Evolutionary conservation across 1,284 basidiomycete species (phyloP), one percentile per base, ranked within the genome.

Genomic region (Lentinula novae-zelandiae): DNA sequence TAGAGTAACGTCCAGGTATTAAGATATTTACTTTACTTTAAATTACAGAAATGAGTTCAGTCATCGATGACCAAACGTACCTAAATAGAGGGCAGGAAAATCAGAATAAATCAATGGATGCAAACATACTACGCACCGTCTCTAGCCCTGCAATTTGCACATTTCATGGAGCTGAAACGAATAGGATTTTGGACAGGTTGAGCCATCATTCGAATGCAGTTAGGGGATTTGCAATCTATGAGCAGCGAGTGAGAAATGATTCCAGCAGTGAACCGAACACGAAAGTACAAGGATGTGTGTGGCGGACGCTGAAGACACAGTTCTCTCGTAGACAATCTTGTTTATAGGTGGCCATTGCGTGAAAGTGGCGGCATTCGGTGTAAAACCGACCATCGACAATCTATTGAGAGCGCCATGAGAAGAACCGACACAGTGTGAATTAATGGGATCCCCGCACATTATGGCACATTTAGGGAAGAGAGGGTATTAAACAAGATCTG

Each of bases 361-460:
- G 76, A 72, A 92, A 92, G 72, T 92, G 89, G n/a, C 83, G 80
- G 72, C 90, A 92, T 58, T 73, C 71, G 13, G 83, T 83, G 75
- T 90, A 82, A 74, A 81, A 89, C 65, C 89, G 84, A 63, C 90
- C 90, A 70, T 92, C 90, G 65, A 90, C 85, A 66, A 91, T 80
- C 90, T 92, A 67, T 60, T 59, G 36, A 48, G 42, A 33, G 15
- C n/a, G 17, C 12, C 8, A 57, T 38, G n/a, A 22, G 38, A n/a
- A 54, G 15, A 39, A 44, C 20, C 22, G 52, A 66, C 59, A 55
- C 36, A 64, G 46, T 54, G 59, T 53, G 55, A 58, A 66, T 40
- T 15, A 60, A 58, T 27, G 53, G 52, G 65, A 63, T 50, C 52
- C 52, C 75, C 84, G 60, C 69, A 92, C 90, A 73, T 92, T 91